These are phyloP conservation scores for Lentinus tigrinus DNA, from an alignment of 768 basidiomycete species.

Conservation along the genomic window DNA sequence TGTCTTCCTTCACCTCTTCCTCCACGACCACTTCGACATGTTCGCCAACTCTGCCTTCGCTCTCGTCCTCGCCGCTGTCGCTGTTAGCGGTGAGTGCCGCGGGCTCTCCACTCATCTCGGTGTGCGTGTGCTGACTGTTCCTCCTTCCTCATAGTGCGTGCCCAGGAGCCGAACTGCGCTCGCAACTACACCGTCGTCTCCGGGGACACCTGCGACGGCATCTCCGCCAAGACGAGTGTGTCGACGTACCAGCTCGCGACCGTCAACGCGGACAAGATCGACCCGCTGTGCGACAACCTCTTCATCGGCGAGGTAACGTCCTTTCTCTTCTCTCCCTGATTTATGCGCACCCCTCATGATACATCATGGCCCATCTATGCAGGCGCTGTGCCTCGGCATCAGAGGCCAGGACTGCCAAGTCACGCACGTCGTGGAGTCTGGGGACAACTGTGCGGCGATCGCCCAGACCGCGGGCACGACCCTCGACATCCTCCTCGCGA, in stretches of 20 bases:
- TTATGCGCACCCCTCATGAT: background rate
- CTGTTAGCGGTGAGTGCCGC: background rate
- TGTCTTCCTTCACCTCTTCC: background rate
- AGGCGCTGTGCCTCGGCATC: slow-evolving; percentile 57
- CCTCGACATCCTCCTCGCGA: slow-evolving; percentile 45
- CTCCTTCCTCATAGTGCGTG: background rate
- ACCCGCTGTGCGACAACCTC: slow-evolving; percentile 57
- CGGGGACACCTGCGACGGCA: slow-evolving; percentile 57
- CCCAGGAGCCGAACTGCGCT: slow-evolving; percentile 37
- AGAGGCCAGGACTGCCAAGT: slow-evolving; percentile 54
- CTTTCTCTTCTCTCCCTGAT: background rate
- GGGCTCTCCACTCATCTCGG: background rate
- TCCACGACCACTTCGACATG: background rate
- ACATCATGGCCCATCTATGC: background rate
- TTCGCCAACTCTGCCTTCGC: background rate
- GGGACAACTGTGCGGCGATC: slow-evolving; percentile 53
- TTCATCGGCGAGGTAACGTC: slow-evolving; percentile 43
- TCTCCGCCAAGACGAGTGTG: slow-evolving; percentile 45
- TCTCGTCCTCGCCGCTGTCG: background rate
- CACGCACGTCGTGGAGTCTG: slow-evolving; percentile 44
- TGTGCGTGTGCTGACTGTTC: background rate
- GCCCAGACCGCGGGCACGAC: slow-evolving; percentile 40
- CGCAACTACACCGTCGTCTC: slow-evolving; percentile 49
- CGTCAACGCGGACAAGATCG: slow-evolving; percentile 48
- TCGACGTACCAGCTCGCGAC: slow-evolving; percentile 50